Evolutionary conservation across 1,139 yeast species (phyloP).

Genomic region (Yamadazyma sp.): DNA sequence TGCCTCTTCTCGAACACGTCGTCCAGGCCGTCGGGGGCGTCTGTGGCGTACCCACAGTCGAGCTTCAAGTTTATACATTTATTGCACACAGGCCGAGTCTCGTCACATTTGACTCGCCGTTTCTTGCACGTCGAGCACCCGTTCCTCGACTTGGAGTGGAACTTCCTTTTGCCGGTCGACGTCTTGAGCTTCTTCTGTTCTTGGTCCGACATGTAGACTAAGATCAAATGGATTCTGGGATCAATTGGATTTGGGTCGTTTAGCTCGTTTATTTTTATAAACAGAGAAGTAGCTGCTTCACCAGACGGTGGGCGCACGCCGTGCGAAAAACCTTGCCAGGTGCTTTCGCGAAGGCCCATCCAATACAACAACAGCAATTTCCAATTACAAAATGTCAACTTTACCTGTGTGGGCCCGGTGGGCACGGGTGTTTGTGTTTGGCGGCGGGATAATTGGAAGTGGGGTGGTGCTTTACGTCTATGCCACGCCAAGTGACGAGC

Average conservation of each 20-base stretch:
- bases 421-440: conserved; percentile 36
- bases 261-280: conserved; percentile 6
- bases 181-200: conserved; percentile 13
- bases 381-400: conserved; percentile 2
- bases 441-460: conserved; percentile 62
- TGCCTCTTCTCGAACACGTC: too few relatives aligned
- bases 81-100: conserved; percentile 71
- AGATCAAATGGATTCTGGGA: too few relatives aligned
- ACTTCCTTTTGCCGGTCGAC: conserved; percentile 57
- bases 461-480: conserved; percentile 69
- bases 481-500: conserved; percentile 82
- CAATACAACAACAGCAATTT: conserved; percentile 4
- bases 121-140: conserved; percentile 90
- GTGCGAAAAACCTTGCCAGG: too few relatives aligned
- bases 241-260: conserved; percentile 11
- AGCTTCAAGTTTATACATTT: conserved; percentile 79
- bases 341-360: not conserved
- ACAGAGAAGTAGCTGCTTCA: not conserved
- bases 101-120: conserved; percentile 92
- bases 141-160: conserved; percentile 81
- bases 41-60: conserved; percentile 59
- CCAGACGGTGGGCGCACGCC: too few relatives aligned
- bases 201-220: conserved; percentile 1
- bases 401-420: conserved; percentile 6
- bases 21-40: not conserved